These are phyloP conservation scores for Crucibulum laeve DNA, from an alignment of 768 basidiomycete genomes.

Conservation along the genomic window DNA sequence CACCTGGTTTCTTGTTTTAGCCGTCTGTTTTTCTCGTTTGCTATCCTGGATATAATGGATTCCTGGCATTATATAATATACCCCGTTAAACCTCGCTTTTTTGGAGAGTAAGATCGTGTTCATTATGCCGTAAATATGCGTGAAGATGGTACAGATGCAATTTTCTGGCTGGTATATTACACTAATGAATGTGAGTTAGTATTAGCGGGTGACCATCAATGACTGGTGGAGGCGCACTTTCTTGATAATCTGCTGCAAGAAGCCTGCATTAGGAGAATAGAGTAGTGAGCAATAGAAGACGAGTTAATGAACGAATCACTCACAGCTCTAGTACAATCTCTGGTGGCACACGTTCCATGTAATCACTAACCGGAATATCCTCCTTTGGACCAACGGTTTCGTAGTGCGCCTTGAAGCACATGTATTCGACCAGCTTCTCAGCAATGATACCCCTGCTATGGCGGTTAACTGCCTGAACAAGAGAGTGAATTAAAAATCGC, in stretches of 20 bases:
- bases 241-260: constrained; percentile 63
- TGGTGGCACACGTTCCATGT: constrained; percentile 77
- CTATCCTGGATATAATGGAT: no score
- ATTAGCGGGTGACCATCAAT: neutral
- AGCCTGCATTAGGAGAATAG: constrained; percentile 30
- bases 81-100: no score
- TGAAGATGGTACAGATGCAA: neutral
- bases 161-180: neutral
- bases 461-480: neutral
- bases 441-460: constrained; percentile 58
- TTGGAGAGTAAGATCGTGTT: no score
- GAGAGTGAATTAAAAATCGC: constrained; percentile 12
- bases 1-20: no score
- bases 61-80: no score
- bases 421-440: constrained; percentile 88
- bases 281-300: neutral
- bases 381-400: constrained; percentile 67
- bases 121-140: no score
- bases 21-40: no score
- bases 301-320: constrained; percentile 24
- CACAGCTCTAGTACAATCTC: constrained; percentile 90
- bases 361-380: constrained; percentile 72
- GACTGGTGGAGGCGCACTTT: constrained; percentile 35
- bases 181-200: neutral
- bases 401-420: constrained; percentile 80